phyloP scores from a whole-genome alignment of 2,329 filamentous ascomycete genomes.

The Fusarium sulawesiense region DNA sequence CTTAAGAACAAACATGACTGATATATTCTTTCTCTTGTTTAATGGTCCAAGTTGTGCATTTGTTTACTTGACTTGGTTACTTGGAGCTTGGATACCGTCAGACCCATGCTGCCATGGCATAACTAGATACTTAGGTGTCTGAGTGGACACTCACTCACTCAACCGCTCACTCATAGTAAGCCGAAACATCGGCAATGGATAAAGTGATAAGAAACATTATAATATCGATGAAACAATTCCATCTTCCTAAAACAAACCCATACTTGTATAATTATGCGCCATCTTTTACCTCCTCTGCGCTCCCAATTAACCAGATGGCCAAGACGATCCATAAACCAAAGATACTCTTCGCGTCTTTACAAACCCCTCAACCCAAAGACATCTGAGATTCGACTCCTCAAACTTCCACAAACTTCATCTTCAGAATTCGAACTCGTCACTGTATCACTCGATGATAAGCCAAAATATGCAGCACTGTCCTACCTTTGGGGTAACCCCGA shows the following conservation, averaged over 20 bases:
- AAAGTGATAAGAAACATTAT: not conserved
- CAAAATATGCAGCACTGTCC: constrained; percentile 14
- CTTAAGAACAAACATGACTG: too few species aligned
- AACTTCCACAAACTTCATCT: not conserved
- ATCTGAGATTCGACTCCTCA: constrained; percentile 12
- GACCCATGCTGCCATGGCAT: not conserved
- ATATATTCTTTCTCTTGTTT: not conserved
- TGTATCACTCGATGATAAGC: constrained; percentile 4
- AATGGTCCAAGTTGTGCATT: not conserved
- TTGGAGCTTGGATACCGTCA: not conserved
- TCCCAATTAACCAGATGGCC: not conserved
- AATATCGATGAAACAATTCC: not conserved
- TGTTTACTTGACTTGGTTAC: not conserved
- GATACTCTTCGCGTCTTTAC: constrained; percentile 9
- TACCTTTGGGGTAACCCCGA: constrained; percentile 12
- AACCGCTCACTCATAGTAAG: not conserved
- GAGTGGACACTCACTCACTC: not conserved
- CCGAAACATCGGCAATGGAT: not conserved
- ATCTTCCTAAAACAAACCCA: not conserved
- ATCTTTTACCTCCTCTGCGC: not conserved
- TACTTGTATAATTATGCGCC: not conserved
- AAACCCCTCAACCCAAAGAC: constrained; percentile 1
- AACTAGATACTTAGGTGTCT: not conserved
- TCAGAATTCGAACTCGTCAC: constrained; percentile 5
- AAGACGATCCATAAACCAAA: not conserved